Conservation (phyloP, 2,329 filamentous ascomycete species). For the Grosmannia clavigera region DNA sequence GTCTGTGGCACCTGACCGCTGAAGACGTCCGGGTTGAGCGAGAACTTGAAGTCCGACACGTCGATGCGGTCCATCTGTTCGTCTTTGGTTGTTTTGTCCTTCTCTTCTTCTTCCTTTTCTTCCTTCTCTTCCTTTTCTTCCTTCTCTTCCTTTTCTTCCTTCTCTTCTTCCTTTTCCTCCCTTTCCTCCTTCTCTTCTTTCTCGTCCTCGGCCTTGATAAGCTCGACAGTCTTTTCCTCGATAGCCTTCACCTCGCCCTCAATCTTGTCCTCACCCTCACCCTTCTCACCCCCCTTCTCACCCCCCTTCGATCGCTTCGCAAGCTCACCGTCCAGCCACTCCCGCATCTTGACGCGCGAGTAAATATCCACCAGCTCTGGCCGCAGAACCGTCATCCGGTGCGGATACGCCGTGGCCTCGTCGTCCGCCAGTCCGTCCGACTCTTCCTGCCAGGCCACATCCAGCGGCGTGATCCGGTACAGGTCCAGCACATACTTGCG, state of each 20-base stretch:
- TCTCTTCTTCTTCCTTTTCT: no score
- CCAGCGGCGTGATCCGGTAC: slow-evolving; percentile 86
- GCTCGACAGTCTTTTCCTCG: slow-evolving; percentile 21
- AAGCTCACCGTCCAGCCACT: slow-evolving; percentile 74
- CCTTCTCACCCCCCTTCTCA: neutral
- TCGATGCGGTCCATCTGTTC: slow-evolving; percentile 53
- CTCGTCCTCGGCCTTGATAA: neutral
- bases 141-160: neutral
- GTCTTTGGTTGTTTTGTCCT: no score
- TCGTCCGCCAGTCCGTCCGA: slow-evolving; percentile 29
- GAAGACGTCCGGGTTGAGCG: slow-evolving; percentile 91
- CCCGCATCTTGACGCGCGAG: slow-evolving; percentile 72
- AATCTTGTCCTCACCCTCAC: neutral
- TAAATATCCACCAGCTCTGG: slow-evolving; percentile 82
- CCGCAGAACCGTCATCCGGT: slow-evolving; percentile 89
- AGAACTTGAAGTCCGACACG: slow-evolving; percentile 73
- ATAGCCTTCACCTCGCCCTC: neutral
- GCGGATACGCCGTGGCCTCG: slow-evolving; percentile 56
- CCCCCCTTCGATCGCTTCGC: slow-evolving; percentile 38
- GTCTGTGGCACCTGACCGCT: slow-evolving; percentile 85
- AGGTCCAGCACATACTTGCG: slow-evolving; percentile 96
- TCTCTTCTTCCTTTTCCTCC: no score
- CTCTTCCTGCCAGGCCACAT: slow-evolving; percentile 83
- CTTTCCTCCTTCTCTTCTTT: neutral
- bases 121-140: neutral